Evolutionary conservation across 148 eudicot species (phyloP).

Genomic region (Oxyria digyna): DNA sequence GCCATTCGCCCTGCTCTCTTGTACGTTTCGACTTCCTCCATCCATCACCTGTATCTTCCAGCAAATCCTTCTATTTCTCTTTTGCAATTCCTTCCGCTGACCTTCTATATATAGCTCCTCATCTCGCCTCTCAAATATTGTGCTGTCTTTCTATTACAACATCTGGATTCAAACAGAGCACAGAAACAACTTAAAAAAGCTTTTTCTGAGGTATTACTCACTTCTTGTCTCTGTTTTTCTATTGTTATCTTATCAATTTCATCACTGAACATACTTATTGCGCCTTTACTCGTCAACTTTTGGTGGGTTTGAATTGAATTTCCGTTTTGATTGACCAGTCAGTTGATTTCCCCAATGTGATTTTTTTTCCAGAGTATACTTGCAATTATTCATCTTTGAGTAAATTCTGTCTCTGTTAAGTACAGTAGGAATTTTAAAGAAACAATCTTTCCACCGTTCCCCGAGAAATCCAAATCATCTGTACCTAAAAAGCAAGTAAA

Average conservation of each 20-base stretch:
- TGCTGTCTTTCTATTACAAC: not conserved
- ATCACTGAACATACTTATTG: not conserved
- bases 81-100: not conserved
- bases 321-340: conserved; percentile 1
- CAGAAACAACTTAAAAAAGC: not conserved
- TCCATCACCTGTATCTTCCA: not conserved
- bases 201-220: not conserved
- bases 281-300: not conserved
- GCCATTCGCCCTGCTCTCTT: not conserved
- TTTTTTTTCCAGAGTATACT: not conserved
- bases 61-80: not conserved
- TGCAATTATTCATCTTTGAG: not conserved
- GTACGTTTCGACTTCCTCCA: conserved; percentile 8
- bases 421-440: not conserved
- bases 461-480: too few relatives aligned
- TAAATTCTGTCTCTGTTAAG: not conserved
- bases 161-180: not conserved
- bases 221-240: not conserved
- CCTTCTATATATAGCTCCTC: not conserved
- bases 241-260: not conserved
- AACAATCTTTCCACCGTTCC: not conserved
- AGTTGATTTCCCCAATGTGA: not conserved
- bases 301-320: not conserved
- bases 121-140: not conserved
- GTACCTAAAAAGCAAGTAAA: too few relatives aligned